Percentiles rank a stretch among this genome's conserved stretches.
These are phyloP conservation scores for Raphanus raphanistrum DNA, from an alignment of 345 rosid genomes.

Conservation along the genomic window DNA sequence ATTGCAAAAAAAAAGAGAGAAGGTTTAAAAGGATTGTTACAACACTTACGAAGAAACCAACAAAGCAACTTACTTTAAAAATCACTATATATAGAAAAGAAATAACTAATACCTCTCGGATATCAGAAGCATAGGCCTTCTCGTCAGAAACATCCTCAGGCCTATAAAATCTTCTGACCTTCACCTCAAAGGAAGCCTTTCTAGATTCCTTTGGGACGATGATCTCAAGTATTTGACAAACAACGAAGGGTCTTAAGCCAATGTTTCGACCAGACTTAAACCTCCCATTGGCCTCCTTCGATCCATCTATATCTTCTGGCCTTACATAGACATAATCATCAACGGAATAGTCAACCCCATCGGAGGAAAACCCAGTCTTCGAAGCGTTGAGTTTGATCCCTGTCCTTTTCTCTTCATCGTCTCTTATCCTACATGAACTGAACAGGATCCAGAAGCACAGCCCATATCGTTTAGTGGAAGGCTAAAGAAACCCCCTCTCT, in stretches of 20 bases:
- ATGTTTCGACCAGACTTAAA: slow-evolving; percentile 65
- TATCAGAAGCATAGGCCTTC: slow-evolving; percentile 61
- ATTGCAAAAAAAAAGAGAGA: not conserved
- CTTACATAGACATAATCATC: slow-evolving; percentile 59
- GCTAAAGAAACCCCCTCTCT: slow-evolving; percentile 67
- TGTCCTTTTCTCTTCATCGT: slow-evolving; percentile 41
- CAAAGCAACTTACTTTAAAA: not conserved
- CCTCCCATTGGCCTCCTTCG: slow-evolving; percentile 31
- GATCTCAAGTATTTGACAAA: slow-evolving; percentile 64
- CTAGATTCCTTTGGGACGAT: slow-evolving; percentile 37
- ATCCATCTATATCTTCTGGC: slow-evolving; percentile 42
- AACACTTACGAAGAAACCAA: slow-evolving; percentile 10
- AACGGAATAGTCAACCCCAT: slow-evolving; percentile 45
- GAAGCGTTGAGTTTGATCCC: slow-evolving; percentile 36
- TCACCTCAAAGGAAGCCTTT: slow-evolving; percentile 46
- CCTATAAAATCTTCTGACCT: slow-evolving; percentile 56
- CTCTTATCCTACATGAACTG: slow-evolving; percentile 49
- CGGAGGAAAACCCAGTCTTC: slow-evolving; percentile 41
- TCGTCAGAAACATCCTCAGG: slow-evolving; percentile 70
- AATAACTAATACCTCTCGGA: slow-evolving; percentile 51
- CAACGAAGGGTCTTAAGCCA: slow-evolving; percentile 59
- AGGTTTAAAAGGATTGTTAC: not conserved
- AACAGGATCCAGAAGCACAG: slow-evolving; percentile 52
- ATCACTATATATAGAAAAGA: slow-evolving; percentile 2
- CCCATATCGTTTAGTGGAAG: slow-evolving; percentile 54